Percentiles rank a stretch among this genome's conserved stretches.
phyloP scores from a whole-genome alignment of 169 alveolate genomes.

The Eimeria tenella region DNA sequence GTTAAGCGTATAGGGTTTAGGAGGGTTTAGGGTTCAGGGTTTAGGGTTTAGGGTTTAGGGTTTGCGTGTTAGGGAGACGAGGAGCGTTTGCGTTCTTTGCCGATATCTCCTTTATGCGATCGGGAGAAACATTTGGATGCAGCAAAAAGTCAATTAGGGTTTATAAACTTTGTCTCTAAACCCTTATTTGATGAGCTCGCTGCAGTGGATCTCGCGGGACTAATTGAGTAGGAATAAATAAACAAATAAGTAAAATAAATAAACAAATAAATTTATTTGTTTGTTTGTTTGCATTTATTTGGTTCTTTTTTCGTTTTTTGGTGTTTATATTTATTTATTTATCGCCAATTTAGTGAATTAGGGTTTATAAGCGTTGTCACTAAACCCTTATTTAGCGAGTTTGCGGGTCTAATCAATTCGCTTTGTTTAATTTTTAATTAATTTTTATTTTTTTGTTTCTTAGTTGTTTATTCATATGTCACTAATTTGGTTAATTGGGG shows the following conservation, averaged over 20 bases:
- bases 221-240: not conserved
- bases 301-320: not conserved
- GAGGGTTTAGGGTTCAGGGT: not conserved
- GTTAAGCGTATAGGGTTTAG: not conserved
- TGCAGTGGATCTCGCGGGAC: too few relatives aligned
- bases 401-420: not conserved
- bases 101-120: not conserved
- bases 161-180: not conserved
- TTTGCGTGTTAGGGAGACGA: slow-evolving; percentile 23
- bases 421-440: not conserved
- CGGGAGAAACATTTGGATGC: not conserved
- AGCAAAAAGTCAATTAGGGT: not conserved
- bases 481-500: not conserved
- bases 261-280: too few relatives aligned
- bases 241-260: too few relatives aligned
- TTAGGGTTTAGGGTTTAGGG: not conserved
- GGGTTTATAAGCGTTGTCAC: not conserved
- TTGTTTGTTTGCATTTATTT: not conserved
- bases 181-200: not conserved
- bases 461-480: too few relatives aligned
- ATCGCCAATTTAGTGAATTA: not conserved
- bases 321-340: not conserved
- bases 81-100: not conserved
- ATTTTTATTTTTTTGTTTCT: too few relatives aligned
- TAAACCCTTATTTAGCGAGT: not conserved